Evolutionary conservation across 495 filamentous ascomycete genomes (phyloP).

Genomic region (Penicillium macrosclerotiorum): DNA sequence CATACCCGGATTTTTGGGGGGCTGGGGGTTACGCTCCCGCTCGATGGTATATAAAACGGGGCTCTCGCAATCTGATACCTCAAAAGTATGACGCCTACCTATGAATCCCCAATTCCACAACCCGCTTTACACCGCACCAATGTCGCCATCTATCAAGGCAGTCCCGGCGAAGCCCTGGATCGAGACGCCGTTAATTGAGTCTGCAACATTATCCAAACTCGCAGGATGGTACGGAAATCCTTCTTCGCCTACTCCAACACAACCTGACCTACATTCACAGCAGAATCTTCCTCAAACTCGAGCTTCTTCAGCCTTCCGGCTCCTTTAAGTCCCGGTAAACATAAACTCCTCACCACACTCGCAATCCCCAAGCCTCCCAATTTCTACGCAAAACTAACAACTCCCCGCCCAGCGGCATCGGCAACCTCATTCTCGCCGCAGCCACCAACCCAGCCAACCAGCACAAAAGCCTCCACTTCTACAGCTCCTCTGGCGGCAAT

Average conservation of each 20-base stretch:
- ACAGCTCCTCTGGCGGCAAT: conserved; percentile 82
- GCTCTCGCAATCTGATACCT: background rate
- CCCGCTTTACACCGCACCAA: too few species aligned
- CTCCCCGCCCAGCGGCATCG: conserved; percentile 58
- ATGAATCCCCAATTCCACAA: too few species aligned
- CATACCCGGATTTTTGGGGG: background rate
- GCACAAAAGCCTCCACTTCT: conserved; percentile 64
- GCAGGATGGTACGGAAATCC: conserved; percentile 62
- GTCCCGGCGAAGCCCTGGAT: conserved; percentile 69
- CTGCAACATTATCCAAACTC: conserved; percentile 59
- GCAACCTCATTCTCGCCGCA: conserved; percentile 63
- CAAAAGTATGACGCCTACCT: too few species aligned
- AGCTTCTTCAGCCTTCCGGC: conserved; percentile 83
- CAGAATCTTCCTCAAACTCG: conserved; percentile 84
- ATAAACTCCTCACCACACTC: background rate
- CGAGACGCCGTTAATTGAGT: conserved; percentile 69
- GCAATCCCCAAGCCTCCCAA: background rate
- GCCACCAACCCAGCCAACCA: conserved; percentile 35
- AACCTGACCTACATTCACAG: conserved; percentile 41
- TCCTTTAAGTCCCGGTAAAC: conserved; percentile 87
- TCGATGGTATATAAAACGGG: background rate
- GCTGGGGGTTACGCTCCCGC: background rate
- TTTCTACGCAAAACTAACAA: conserved; percentile 1
- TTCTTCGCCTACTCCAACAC: background rate
- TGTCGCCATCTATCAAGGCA: conserved; percentile 5